Base-by-base conservation (phyloP, 2,329 filamentous ascomycete species). In the Pyricularia sp. region DNA sequence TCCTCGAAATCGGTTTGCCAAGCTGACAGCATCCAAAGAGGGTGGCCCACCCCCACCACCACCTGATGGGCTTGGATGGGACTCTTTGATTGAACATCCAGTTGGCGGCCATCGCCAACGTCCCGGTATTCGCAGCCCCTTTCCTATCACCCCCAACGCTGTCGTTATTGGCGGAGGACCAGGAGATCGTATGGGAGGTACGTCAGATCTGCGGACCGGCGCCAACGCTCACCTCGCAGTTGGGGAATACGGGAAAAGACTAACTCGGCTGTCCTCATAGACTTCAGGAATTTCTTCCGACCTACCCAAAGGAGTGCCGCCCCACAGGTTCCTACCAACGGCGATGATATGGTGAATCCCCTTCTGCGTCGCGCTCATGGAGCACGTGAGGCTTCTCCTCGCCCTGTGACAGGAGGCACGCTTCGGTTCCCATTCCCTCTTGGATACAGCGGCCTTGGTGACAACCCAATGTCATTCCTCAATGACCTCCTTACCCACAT, bases 281-380 rank as follows among this genome's bases (percentile, higher is more conserved):
- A 85, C 69, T 85, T 85, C 73, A 80, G 82, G 63, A 83, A 78
- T 72, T 83, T 82, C 70, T 82, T 79, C 82, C 86, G 72, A 79
- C 83, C 70, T 17, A 61, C n/a, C 25, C 58, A 23, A 79, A 81
- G 9, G 85, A 88, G 73, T 83, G 87, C 69, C 78, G 84, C 66
- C 68, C 83, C 83, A 65, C 81, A 80, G 25, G 81, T 85, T 36
- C 80, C 86, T 68, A 84, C 86, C 69, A 83, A 83, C 31, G 84
- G 86, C 42, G 93, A 97, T 72, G 94, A 97, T 76, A 93, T 93
- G 3, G 84, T 89, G 26, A 97, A 98, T 75, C 94, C 94, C 63
- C 83, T 98, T 14, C 86, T 98, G 68, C 90, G 93, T 72, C 90
- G 92, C 64, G 78, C 76, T 65, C 79, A 81, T 26, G 74, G 79